Conservation (phyloP, 169 alveolate species). For the Cryptosporidium muris region DNA sequence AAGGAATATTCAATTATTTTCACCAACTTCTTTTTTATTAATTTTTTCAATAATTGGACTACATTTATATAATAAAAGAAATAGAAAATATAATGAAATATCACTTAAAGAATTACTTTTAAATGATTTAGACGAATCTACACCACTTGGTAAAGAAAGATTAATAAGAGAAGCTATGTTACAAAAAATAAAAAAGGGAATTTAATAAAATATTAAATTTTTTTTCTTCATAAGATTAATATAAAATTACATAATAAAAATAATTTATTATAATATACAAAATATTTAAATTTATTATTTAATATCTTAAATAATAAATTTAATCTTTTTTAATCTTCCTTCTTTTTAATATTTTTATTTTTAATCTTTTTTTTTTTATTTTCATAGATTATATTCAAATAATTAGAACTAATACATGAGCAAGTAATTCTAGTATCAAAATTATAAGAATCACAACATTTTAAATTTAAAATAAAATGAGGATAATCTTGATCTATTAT, state of each 20-base stretch:
- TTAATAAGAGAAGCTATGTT: neutral
- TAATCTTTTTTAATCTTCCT: neutral
- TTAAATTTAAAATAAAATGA: neutral
- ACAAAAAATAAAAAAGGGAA: neutral
- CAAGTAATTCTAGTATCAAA: conserved; percentile 45
- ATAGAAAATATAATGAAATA: neutral
- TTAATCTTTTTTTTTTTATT: neutral
- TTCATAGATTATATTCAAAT: neutral
- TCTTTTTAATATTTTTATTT: neutral
- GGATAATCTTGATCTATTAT: neutral
- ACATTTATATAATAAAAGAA: conserved; percentile 21
- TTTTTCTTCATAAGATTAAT: neutral
- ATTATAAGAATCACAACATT: conserved; percentile 2
- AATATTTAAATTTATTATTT: neutral
- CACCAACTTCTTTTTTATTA: conserved; percentile 16
- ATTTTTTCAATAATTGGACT: neutral
- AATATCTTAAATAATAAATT: neutral
- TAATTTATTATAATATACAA: neutral
- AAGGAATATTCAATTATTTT: neutral
- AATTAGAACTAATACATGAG: neutral
- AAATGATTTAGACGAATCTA: neutral
- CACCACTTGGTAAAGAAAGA: neutral
- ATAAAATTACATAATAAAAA: neutral
- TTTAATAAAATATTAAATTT: neutral
- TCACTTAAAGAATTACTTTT: neutral